A percentile compares a stretch with the other conserved stretches of the same genome.
Evolutionary conservation across 2,329 filamentous ascomycete genomes (phyloP).

Genomic region (Alternaria ventricosa): DNA sequence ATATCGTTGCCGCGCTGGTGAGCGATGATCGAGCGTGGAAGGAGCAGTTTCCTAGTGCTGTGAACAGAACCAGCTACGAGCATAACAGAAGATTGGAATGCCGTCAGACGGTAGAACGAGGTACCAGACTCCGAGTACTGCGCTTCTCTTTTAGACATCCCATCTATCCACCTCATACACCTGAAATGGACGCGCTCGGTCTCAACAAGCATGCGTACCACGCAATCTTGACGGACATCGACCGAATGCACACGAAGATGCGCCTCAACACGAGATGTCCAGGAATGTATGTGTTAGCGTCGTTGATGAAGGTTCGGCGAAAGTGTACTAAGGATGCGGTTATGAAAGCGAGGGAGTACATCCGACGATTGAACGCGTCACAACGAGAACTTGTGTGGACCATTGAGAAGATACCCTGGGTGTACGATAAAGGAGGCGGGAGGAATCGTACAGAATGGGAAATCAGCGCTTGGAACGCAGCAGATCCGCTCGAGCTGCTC

Average conservation of each 20-base stretch:
- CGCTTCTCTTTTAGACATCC: slow-evolving; percentile 31
- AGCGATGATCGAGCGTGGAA: slow-evolving; percentile 13
- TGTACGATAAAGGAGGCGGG: slow-evolving; percentile 24
- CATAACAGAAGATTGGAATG: slow-evolving; percentile 34
- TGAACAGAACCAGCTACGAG: slow-evolving; percentile 31
- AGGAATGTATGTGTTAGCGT: slow-evolving; percentile 7
- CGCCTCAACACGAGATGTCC: slow-evolving; percentile 1
- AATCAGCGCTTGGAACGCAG: slow-evolving; percentile 32
- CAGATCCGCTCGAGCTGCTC: slow-evolving; percentile 31
- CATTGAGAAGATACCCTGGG: slow-evolving; percentile 31
- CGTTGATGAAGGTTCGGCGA: slow-evolving; percentile 19
- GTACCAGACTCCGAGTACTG: slow-evolving; percentile 27
- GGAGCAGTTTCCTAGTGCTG: slow-evolving; percentile 12
- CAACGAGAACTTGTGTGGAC: slow-evolving; percentile 31
- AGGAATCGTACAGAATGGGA: slow-evolving; percentile 31
- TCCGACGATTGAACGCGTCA: slow-evolving; percentile 26
- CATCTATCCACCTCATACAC: slow-evolving; percentile 32
- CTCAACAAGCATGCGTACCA: slow-evolving; percentile 22
- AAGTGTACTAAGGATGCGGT: slow-evolving; percentile 22
- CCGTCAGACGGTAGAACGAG: slow-evolving; percentile 29
- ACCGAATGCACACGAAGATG: slow-evolving; percentile 16
- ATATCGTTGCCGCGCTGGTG: slow-evolving; percentile 9
- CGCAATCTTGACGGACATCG: slow-evolving; percentile 22
- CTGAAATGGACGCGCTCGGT: slow-evolving; percentile 32
- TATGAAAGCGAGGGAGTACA: slow-evolving; percentile 27